Percentiles rank a stretch among this genome's conserved stretches.
Conservation (phyloP, 2,329 filamentous ascomycete species). For the Scopulariopsis brevicaulis region DNA sequence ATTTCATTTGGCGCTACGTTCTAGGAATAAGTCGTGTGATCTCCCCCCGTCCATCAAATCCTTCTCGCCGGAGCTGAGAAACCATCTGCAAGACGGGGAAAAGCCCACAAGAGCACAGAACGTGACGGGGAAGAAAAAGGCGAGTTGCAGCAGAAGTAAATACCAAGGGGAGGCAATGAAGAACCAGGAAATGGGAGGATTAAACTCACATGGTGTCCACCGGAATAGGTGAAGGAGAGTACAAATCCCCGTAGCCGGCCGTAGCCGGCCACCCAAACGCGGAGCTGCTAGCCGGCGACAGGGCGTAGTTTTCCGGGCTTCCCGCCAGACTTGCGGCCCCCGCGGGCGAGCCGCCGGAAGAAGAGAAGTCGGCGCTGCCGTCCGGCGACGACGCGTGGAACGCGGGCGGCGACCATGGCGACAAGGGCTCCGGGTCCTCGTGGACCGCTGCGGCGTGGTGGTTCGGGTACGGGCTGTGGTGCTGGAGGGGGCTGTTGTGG, state of each 20-base stretch:
- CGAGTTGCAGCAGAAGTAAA: neutral
- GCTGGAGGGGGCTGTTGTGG: neutral
- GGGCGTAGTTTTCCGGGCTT: slow-evolving; percentile 1
- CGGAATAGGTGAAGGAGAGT: neutral
- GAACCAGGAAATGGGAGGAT: neutral
- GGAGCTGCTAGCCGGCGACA: slow-evolving; percentile 2
- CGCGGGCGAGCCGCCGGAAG: neutral
- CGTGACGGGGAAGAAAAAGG: neutral
- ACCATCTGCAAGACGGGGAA: neutral
- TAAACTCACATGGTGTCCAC: neutral
- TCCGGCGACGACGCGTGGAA: slow-evolving; percentile 1
- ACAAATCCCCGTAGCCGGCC: neutral
- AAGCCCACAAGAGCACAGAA: neutral
- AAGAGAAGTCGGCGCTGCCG: slow-evolving; percentile 1
- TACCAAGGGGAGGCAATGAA: neutral
- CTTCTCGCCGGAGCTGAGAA: neutral
- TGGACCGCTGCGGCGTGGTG: neutral
- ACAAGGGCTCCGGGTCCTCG: neutral
- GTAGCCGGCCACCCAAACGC: neutral
- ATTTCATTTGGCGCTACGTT: neutral
- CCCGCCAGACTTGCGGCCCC: neutral
- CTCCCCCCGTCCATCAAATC: neutral
- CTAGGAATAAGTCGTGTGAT: neutral
- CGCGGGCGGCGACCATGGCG: neutral
- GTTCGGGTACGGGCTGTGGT: neutral